Evolutionary conservation across 2,329 filamentous ascomycete genomes (phyloP).

Genomic region (Amesomyces nigricolor): DNA sequence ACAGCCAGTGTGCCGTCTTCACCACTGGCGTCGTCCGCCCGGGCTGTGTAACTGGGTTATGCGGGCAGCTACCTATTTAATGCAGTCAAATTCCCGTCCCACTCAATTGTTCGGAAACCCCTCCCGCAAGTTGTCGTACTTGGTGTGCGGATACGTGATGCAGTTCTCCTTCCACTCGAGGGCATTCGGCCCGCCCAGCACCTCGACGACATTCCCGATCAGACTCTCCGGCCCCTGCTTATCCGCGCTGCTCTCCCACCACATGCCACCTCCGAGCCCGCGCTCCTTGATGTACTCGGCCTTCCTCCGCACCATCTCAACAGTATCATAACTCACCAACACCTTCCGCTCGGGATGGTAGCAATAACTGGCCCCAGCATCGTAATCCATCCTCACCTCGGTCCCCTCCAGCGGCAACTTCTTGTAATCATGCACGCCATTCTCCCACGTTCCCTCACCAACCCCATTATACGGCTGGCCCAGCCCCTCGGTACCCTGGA

Average conservation of each 20-base stretch:
- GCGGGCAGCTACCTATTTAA: constrained; percentile 12
- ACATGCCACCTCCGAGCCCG: constrained; percentile 85
- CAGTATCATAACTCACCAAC: constrained; percentile 76
- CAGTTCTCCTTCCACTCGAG: constrained; percentile 54
- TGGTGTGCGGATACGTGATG: constrained; percentile 57
- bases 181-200: constrained; percentile 46
- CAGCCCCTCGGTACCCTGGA: constrained; percentile 69
- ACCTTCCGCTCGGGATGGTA: constrained; percentile 58
- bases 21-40: constrained; percentile 8
- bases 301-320: constrained; percentile 62
- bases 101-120: constrained; percentile 46
- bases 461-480: constrained; percentile 65
- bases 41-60: constrained; percentile 11
- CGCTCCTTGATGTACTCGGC: constrained; percentile 61
- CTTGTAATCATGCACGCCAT: constrained; percentile 85
- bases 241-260: constrained; percentile 89
- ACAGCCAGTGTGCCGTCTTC: constrained; percentile 6
- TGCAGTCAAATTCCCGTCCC: constrained; percentile 16
- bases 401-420: constrained; percentile 65
- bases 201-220: constrained; percentile 58
- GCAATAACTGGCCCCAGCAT: constrained; percentile 67
- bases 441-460: constrained; percentile 78
- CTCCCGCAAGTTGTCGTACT: constrained; percentile 64
- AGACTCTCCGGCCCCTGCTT: constrained; percentile 60
- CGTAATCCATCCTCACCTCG: constrained; percentile 57